Base-by-base conservation (phyloP, 2,329 filamentous ascomycete genomes). In the Trichoderma sp. region DNA sequence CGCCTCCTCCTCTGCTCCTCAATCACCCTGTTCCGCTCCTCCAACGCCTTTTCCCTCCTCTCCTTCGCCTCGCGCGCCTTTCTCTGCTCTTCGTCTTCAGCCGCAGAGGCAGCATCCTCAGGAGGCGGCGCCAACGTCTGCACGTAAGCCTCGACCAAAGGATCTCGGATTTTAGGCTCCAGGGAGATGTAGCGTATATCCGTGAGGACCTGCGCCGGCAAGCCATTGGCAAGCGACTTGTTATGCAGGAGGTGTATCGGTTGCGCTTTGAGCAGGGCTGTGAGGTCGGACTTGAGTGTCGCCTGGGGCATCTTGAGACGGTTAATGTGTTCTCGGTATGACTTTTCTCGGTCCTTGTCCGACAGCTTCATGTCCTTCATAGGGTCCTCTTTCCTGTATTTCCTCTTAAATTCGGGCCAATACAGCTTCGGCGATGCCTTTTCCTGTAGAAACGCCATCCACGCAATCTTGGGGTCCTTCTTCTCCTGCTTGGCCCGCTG, bases 391-490 rank as follows among this genome's bases (percentile, higher is more conserved):
- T 91, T 94, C 73, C 91, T 91, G 80, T 89, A 96, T 77, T 97
- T 99, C 40, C 96, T 86, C 75, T 92, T 93, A 81, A 99, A 99
- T 78, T 99, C 96, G 0, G 93, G 91, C 96, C 96, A 99, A 83
- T 97, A 99, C 1, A 99, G 85, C 81, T 97, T 98, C 0, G 93
- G 91, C 0, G 91, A 96, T 0, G 94, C 95, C 73, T 93, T 88
- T 60, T 91, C 88, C 72, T 95, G 89, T 35, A 99, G 83, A 72
- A 99, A 91, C 0, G 87, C 86, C 70, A 98, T 82, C 78, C 96
- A 99, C 0, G 91, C 89, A 72, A 97, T 91, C 58, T 87, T 85
- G 1, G 96, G 95, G 75, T 98, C 94, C 72, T 88, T 88, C 82
- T 93, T 95, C 79, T 92, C 91, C 76, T 94, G 88, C 71, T 86